phyloP scores from a whole-genome alignment of 2,329 filamentous ascomycete genomes.

The Claviceps maximensis region DNA sequence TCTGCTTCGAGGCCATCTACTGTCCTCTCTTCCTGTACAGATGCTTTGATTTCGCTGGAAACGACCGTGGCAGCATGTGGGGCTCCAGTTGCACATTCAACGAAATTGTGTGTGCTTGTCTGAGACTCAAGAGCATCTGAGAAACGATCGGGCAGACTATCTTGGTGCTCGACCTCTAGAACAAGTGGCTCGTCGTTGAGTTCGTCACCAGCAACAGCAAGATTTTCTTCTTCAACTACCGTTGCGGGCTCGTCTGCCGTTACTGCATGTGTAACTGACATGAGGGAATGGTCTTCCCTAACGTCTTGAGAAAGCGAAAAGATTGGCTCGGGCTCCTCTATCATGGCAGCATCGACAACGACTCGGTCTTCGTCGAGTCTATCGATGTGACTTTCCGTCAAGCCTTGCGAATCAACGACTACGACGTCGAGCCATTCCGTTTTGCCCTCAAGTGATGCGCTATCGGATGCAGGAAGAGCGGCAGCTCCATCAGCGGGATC shows the following conservation, averaged over 20 bases:
- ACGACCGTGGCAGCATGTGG: background rate
- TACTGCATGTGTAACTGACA: background rate
- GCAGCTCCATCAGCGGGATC: background rate
- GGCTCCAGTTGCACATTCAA: background rate
- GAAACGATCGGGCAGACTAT: background rate
- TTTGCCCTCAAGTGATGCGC: background rate
- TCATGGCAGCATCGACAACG: background rate
- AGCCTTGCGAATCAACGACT: background rate
- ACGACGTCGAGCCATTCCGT: background rate
- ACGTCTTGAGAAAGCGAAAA: background rate
- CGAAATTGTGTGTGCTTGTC: background rate
- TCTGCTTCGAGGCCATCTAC: background rate
- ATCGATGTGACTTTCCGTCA: background rate
- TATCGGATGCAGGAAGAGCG: background rate
- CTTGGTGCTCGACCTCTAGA: background rate
- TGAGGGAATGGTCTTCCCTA: background rate
- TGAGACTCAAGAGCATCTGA: background rate
- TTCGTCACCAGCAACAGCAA: background rate
- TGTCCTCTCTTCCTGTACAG: background rate
- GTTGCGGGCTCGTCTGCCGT: background rate
- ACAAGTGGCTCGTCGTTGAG: background rate
- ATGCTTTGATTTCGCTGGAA: background rate
- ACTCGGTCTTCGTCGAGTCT: background rate
- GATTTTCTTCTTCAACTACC: background rate
- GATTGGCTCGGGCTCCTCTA: background rate